Base-by-base conservation (phyloP, 805 yeast species). In the Hyphopichia homilentoma region DNA sequence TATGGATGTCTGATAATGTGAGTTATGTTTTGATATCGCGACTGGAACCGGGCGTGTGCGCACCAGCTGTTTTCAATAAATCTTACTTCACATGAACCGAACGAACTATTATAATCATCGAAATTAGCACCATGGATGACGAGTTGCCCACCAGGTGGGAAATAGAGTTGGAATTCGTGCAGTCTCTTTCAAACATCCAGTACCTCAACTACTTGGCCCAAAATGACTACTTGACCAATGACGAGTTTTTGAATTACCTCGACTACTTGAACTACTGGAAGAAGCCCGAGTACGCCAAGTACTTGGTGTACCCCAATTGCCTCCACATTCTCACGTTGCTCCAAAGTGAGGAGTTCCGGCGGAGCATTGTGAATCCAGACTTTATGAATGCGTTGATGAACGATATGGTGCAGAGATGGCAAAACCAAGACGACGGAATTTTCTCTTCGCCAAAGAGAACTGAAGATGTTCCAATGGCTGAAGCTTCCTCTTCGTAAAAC, bases 91-190 rank as follows among this genome's bases (percentile, higher is more conserved):
- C 22, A 8, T 20, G 22, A 20, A 20, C 11, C 11, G 22, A 20
- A 8, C 11, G 11, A 20, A 20, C 11, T 20, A 11, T 20, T 7
- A 8, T 20, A 8, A 20, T 20, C 9, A 20, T 7, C 11, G 22
- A 20, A 20, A 20, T 8, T 11, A 20, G 11, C 7, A 20, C 7
- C 22, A 38, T 47, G 21, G 42, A 44, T 6, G 43, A 43, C 15
- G 44, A 50, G 17, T 63, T 76, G n/a, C 88, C 90, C n/a, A 73
- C 84, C 4, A 57, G 95, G 36, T 86, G 90, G 86, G 95, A 85
- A 49, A 77, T 85, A 15, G 95, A 85, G 46, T 68, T 85, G n/a
- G 97, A 84, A 75, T 90, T 90, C 59, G 94, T 90, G 3, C 97
- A 90, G 59, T 81, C 95, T 11, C 68, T 90, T 21, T 86, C 96